phyloP scores from a whole-genome alignment of 352 stramenopile genomes.

The Globisporangium orthogonon region DNA sequence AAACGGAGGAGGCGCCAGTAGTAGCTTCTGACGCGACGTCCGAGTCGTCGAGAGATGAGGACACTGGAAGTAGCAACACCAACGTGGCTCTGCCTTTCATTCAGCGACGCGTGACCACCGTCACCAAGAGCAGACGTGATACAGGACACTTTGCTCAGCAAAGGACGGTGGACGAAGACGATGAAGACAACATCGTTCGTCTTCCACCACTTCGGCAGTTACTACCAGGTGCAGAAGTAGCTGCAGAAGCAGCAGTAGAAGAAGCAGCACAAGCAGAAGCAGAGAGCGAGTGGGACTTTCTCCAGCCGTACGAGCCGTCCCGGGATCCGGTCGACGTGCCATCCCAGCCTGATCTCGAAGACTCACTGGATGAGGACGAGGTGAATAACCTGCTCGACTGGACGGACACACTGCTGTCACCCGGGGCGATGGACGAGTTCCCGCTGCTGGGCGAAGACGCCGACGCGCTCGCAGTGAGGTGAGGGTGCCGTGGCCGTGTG shows the following conservation, averaged over 20 bases:
- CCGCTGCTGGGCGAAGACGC: constrained; percentile 27
- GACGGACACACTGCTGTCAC: constrained; percentile 62
- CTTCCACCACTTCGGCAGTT: constrained; percentile 4
- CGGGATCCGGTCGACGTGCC: neutral
- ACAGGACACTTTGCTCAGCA: neutral
- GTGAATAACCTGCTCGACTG: constrained; percentile 75
- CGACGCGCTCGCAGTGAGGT: constrained; percentile 1
- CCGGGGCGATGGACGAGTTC: constrained; percentile 35
- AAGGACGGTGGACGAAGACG: neutral
- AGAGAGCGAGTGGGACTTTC: constrained; percentile 13
- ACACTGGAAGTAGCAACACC: neutral
- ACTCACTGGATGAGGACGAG: constrained; percentile 70
- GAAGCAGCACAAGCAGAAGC: neutral
- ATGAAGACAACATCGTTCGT: neutral
- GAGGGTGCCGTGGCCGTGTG: neutral
- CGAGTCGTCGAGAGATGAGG: neutral
- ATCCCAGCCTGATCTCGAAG: constrained; percentile 29
- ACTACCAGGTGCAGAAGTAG: neutral
- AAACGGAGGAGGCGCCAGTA: neutral
- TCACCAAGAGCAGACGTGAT: neutral
- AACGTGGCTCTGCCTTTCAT: constrained; percentile 5
- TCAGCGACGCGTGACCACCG: neutral
- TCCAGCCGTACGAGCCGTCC: constrained; percentile 12
- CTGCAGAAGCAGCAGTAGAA: no score
- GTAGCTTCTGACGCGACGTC: neutral